These are phyloP conservation scores for Cytospora leucostoma DNA, from an alignment of 2,329 filamentous ascomycete species.

Conservation along the genomic window DNA sequence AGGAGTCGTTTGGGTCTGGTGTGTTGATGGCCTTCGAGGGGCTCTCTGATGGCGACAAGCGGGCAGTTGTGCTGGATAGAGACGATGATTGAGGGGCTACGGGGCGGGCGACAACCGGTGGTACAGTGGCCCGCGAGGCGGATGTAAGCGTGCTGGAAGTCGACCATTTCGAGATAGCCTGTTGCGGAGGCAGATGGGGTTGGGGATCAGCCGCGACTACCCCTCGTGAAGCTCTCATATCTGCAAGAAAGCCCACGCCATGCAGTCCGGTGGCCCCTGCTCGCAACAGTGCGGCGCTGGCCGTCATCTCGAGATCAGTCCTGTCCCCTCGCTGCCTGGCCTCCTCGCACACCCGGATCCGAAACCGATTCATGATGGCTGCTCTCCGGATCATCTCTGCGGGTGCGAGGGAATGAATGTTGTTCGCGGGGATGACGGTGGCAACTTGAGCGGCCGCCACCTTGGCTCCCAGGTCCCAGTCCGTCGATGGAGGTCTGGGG, in stretches of 20 bases:
- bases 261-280: conserved; percentile 29
- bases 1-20: conserved; percentile 11
- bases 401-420: conserved; percentile 27
- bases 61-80: background rate
- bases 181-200: background rate
- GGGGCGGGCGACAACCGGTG: background rate
- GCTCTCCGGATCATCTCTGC: conserved; percentile 60
- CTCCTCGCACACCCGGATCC: conserved; percentile 48
- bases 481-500: conserved; percentile 26
- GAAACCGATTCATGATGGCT: conserved; percentile 64
- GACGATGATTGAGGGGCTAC: background rate
- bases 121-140: background rate
- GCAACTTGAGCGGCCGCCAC: conserved; percentile 2
- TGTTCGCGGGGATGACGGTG: conserved; percentile 19
- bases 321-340: conserved; percentile 37
- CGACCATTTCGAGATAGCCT: background rate
- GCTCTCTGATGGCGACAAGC: conserved; percentile 10
- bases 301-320: conserved; percentile 37
- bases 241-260: conserved; percentile 37
- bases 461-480: conserved; percentile 7
- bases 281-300: conserved; percentile 38
- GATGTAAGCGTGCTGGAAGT: background rate
- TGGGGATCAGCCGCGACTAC: background rate
- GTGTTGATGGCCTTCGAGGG: conserved; percentile 4
- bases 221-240: background rate